phyloP scores from a whole-genome alignment of 495 filamentous ascomycete genomes.

The Daldinia vernicosa region DNA sequence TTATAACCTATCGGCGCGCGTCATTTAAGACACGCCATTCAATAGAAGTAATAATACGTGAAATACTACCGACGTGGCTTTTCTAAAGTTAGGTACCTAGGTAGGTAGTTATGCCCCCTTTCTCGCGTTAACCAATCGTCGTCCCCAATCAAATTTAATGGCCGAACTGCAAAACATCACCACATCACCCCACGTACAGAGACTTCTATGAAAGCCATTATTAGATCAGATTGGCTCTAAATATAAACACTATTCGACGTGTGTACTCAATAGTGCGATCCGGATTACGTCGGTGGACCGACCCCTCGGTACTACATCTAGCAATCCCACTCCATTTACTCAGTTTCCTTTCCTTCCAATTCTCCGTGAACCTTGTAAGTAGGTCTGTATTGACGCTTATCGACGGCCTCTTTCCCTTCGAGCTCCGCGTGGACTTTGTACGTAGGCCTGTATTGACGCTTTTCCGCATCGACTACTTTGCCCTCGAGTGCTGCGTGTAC shows the following conservation, averaged over 20 bases:
- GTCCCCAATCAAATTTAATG: background rate
- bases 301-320: background rate
- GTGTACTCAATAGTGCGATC: background rate
- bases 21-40: too few relatives aligned
- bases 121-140: background rate
- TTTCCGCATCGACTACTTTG: background rate
- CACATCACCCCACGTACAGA: too few relatives aligned
- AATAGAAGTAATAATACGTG: too few relatives aligned
- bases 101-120: background rate
- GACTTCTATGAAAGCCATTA: background rate
- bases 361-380: background rate
- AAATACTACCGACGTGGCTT: too few relatives aligned
- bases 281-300: background rate
- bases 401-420: background rate
- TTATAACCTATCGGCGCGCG: too few relatives aligned
- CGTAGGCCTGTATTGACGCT: slow-evolving; percentile 9
- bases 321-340: background rate
- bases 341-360: background rate
- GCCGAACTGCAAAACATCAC: background rate
- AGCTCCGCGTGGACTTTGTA: background rate
- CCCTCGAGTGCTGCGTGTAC: background rate
- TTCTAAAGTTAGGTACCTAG: background rate
- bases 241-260: too few relatives aligned
- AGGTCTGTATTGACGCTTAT: slow-evolving; percentile 11
- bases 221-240: background rate